Conservation (phyloP, 2,329 filamentous ascomycete species). For the Fusarium sp. region DNA sequence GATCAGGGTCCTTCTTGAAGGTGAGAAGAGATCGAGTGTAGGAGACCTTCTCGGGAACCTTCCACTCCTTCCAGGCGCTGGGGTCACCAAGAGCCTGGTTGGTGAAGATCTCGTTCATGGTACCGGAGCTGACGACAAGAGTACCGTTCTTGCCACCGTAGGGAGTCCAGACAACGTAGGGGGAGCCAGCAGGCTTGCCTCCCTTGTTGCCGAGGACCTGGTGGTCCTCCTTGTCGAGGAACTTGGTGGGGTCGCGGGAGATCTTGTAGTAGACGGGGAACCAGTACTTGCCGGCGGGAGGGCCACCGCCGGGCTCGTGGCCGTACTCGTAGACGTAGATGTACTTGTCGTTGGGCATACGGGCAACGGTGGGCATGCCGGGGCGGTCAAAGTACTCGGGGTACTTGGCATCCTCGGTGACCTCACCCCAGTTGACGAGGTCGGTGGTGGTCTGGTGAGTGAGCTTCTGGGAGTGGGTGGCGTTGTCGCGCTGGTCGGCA, state of each 20-base stretch:
- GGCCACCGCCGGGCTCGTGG: conserved; percentile 68
- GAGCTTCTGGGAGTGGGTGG: conserved; percentile 71
- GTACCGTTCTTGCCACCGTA: conserved; percentile 57
- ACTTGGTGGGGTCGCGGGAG: conserved; percentile 50
- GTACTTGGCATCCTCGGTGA: conserved; percentile 68
- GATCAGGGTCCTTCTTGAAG: conserved; percentile 48
- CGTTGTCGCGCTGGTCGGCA: conserved; percentile 72
- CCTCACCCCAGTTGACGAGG: conserved; percentile 65
- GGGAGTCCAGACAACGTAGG: conserved; percentile 56
- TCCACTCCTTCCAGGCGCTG: conserved; percentile 50
- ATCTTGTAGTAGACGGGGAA: conserved; percentile 59
- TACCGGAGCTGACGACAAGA: conserved; percentile 54
- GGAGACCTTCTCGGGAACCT: conserved; percentile 48
- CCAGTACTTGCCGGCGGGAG: conserved; percentile 45
- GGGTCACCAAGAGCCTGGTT: conserved; percentile 54
- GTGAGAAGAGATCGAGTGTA: conserved; percentile 52
- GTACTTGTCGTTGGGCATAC: conserved; percentile 61
- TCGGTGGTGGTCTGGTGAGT: conserved; percentile 70
- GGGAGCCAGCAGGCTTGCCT: conserved; percentile 51
- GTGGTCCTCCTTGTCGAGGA: conserved; percentile 46
- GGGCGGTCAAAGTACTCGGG: conserved; percentile 70
- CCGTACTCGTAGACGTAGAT: conserved; percentile 73
- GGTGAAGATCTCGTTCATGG: conserved; percentile 52
- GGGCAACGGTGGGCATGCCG: conserved; percentile 71
- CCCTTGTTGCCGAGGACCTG: conserved; percentile 48